Base-by-base conservation (phyloP, 140 eudicot species). In the Oenanthe javanica region DNA sequence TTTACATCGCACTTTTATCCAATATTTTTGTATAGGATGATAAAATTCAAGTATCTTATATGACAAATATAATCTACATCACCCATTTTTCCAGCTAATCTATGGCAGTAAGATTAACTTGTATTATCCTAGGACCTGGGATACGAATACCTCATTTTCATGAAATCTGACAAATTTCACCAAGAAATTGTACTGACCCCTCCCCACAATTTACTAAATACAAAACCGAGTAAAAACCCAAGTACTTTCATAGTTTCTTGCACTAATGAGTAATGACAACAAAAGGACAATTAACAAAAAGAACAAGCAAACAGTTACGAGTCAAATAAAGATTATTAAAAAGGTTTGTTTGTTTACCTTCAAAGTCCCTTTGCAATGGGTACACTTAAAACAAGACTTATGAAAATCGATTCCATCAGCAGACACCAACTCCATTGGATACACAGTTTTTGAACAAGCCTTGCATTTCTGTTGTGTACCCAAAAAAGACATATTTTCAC, bases 401-500 rank as follows among this genome's bases (percentile, higher is more conserved):
- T 93, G 98, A 81, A 89, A 93, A 87, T 86, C 90, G 82, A 93
- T 76, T 42, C 98, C 98, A 90, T 93, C 98, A 46, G 98, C 98
- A 83, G 98, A 93, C 91, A 93, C 86, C 76, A 89, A 90, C 89
- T 93, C 98, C 80, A 93, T 89, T 3, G 97, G 96, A 76, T 93
- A 93, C 85, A 93, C 98, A 10, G 98, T 93, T 87, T 93, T 93
- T 84, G 89, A 96, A 84, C 98, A 93, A 40, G 97, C 97, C 93
- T 93, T 93, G 91, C 98, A 93, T 84, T 93, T 93, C 83, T 93
- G 92, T 69, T 91, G 97, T 46, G 98, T 93, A 74, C 98, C 98
- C 75, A 61, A 87, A 79, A 91, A 93, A 77, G 92, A 84, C 98
- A 93, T 93, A n/a, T 43, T 87, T 88, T 5, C 38, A 23, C 70